Percentiles rank a stretch among this genome's conserved stretches.
Conservation (phyloP, 2,329 filamentous ascomycete species). For the Aspergillus sp. region DNA sequence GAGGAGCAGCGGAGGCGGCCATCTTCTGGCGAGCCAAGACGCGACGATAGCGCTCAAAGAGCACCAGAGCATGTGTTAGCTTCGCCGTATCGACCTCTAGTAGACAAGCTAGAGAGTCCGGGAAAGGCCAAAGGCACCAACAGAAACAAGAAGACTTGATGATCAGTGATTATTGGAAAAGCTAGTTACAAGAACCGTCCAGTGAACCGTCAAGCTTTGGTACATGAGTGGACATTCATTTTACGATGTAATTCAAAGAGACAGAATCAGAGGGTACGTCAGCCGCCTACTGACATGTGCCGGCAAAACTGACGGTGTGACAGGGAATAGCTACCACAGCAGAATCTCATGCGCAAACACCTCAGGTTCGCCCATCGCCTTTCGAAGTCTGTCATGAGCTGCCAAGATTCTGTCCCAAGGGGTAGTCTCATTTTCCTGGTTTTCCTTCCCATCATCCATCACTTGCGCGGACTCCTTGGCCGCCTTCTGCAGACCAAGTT, state of each 20-base stretch:
- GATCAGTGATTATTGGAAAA: constrained; percentile 9
- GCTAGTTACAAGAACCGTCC: constrained; percentile 9
- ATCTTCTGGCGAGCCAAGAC: constrained; percentile 43
- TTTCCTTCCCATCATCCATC: background rate
- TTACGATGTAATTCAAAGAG: background rate
- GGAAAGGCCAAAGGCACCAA: constrained; percentile 31
- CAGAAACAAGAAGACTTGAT: constrained; percentile 39
- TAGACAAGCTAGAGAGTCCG: constrained; percentile 51
- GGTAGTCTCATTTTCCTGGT: constrained; percentile 8
- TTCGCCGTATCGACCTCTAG: constrained; percentile 62
- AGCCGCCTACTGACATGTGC: background rate
- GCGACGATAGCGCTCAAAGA: constrained; percentile 35
- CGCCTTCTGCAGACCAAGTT: constrained; percentile 2
- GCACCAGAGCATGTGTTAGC: constrained; percentile 57
- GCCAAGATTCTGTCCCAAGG: background rate
- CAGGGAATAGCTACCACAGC: background rate
- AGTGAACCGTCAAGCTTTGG: constrained; percentile 5
- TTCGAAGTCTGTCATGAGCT: constrained; percentile 22
- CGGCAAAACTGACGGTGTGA: background rate
- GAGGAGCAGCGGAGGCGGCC: constrained; percentile 73
- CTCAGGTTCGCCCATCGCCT: constrained; percentile 8
- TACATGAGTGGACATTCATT: constrained; percentile 10
- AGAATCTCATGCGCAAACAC: background rate
- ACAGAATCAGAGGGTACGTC: background rate
- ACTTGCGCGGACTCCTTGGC: background rate